Percentiles rank a stretch among this genome's conserved stretches.
These are phyloP conservation scores for Fagus sylvatica DNA, from an alignment of 306 rosid species.

Conservation along the genomic window DNA sequence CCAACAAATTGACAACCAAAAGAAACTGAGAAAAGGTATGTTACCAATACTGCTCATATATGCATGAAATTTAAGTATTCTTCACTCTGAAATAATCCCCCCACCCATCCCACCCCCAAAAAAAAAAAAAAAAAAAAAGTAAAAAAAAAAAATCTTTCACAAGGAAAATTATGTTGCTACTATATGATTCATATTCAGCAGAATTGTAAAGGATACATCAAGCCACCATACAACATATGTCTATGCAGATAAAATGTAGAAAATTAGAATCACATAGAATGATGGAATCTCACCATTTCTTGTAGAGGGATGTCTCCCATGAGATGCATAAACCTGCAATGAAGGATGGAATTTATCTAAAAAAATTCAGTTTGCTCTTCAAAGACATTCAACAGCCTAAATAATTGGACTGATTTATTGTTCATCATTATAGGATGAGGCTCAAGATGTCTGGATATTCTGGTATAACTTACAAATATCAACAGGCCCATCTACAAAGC, in stretches of 20 bases:
- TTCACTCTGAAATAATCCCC: background rate
- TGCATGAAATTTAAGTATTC: background rate
- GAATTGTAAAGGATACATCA: background rate
- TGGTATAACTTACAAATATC: slow-evolving; percentile 72
- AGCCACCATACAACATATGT: no score
- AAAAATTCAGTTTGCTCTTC: background rate
- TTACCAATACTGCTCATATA: background rate
- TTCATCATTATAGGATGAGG: background rate
- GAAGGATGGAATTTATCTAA: slow-evolving; percentile 23
- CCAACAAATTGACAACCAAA: background rate
- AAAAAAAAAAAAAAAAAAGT: background rate
- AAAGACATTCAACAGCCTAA: background rate
- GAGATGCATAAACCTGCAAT: slow-evolving; percentile 82
- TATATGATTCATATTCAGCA: background rate
- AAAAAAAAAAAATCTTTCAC: background rate
- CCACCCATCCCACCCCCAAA: background rate
- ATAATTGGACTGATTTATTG: slow-evolving; percentile 8
- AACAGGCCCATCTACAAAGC: slow-evolving; percentile 82
- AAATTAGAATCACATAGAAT: background rate
- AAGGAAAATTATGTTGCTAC: background rate
- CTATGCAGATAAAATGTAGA: no score
- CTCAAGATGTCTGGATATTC: slow-evolving; percentile 16
- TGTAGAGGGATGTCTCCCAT: slow-evolving; percentile 76
- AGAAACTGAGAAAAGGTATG: background rate
- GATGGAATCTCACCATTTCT: slow-evolving; percentile 65